phyloP scores from a whole-genome alignment of 2,329 filamentous ascomycete genomes.

The Cladosporium colombiae region DNA sequence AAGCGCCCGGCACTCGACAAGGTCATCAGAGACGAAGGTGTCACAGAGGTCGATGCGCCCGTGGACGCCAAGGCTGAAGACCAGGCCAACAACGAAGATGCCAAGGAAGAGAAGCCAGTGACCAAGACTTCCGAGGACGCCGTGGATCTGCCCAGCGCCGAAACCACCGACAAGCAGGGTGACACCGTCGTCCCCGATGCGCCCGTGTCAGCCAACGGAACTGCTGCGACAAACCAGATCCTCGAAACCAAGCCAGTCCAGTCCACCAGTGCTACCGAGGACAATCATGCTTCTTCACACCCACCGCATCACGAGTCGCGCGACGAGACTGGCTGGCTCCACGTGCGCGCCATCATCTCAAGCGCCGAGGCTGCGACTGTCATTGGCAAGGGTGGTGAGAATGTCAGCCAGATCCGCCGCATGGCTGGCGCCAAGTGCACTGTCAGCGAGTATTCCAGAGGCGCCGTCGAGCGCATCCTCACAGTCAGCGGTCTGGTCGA shows the following conservation, averaged over 20 bases:
- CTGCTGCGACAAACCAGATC: slow-evolving; percentile 37
- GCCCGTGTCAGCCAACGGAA: slow-evolving; percentile 47
- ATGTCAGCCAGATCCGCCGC: slow-evolving; percentile 93
- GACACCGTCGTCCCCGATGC: slow-evolving; percentile 70
- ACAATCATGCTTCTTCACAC: slow-evolving; percentile 50
- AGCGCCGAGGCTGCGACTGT: slow-evolving; percentile 96
- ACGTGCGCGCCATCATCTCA: slow-evolving; percentile 94
- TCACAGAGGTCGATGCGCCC: slow-evolving; percentile 42
- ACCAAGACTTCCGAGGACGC: slow-evolving; percentile 6
- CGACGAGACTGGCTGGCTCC: slow-evolving; percentile 95
- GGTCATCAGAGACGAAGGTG: slow-evolving; percentile 65
- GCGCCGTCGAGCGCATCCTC: slow-evolving; percentile 94
- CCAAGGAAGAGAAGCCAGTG: slow-evolving; percentile 20
- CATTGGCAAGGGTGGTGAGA: slow-evolving; percentile 98
- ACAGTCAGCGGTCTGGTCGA: slow-evolving; percentile 97
- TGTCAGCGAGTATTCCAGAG: slow-evolving; percentile 96
- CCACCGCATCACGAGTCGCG: slow-evolving; percentile 55
- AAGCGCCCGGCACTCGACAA: slow-evolving; percentile 97
- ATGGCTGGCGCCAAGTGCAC: slow-evolving; percentile 97
- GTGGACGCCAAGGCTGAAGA: slow-evolving; percentile 20
- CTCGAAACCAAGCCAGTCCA: slow-evolving; percentile 48
- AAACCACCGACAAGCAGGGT: slow-evolving; percentile 56
- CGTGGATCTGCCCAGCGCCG: slow-evolving; percentile 37
- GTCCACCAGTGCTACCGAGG: slow-evolving; percentile 55
- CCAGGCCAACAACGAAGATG: slow-evolving; percentile 26